Evolutionary conservation across 192 early-diverging fungal species (phyloP).

Genomic region (Mortierella alpina): DNA sequence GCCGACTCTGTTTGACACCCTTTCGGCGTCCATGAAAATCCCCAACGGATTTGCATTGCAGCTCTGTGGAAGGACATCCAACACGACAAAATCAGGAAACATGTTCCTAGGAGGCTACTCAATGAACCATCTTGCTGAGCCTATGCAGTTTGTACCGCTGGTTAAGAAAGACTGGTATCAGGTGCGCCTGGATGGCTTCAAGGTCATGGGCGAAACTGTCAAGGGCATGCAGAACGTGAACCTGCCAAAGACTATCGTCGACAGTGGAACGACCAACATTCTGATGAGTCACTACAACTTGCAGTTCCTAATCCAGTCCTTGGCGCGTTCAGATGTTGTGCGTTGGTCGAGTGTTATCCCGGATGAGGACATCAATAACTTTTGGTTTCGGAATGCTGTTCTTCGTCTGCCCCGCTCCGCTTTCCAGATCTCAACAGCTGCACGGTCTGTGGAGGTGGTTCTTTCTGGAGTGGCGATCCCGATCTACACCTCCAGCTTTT

Average conservation of each 20-base stretch:
- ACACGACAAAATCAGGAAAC: conserved; percentile 44
- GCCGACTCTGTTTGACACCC: conserved; percentile 36
- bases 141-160: conserved; percentile 45
- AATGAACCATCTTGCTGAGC: conserved; percentile 20
- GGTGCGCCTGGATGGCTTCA: conserved; percentile 46
- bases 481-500: conserved; percentile 37
- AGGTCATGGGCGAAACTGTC: conserved; percentile 33
- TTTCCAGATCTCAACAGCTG: conserved; percentile 20
- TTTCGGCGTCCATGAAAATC: conserved; percentile 49
- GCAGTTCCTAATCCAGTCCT: conserved; percentile 35
- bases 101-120: conserved; percentile 50
- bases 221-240: conserved; percentile 47
- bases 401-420: conserved; percentile 33
- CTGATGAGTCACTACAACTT: conserved; percentile 50
- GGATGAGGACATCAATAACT: conserved; percentile 28
- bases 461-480: conserved; percentile 31
- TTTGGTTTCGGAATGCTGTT: conserved; percentile 45
- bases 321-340: conserved; percentile 18
- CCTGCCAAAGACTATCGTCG: conserved; percentile 43
- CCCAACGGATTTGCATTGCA: conserved; percentile 50
- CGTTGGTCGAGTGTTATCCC: conserved; percentile 35
- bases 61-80: conserved; percentile 29
- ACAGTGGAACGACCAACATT: conserved; percentile 50
- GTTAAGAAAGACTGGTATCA: conserved; percentile 50
- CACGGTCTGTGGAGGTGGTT: conserved; percentile 25